These are phyloP conservation scores for Pseudomicrostroma phylloplanum DNA, from an alignment of 1,284 basidiomycete species.

Conservation along the genomic window DNA sequence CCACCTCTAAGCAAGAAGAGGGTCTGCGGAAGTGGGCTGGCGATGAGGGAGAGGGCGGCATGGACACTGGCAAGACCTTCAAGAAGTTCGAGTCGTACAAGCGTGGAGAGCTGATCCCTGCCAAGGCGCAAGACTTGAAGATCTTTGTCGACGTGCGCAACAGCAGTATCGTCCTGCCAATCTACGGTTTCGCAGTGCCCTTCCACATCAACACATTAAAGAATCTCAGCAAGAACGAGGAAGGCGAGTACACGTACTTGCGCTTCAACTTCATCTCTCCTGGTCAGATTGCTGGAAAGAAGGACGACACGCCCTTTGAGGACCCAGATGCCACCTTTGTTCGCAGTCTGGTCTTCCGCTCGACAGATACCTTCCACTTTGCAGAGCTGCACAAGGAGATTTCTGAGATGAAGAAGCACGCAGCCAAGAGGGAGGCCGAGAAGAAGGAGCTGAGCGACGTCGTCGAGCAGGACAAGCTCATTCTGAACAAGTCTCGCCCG, in stretches of 20 bases:
- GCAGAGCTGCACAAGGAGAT: constrained; percentile 84
- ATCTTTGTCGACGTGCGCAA: constrained; percentile 86
- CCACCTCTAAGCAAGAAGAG: constrained; percentile 69
- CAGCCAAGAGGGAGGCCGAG: constrained; percentile 93
- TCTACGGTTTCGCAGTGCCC: constrained; percentile 90
- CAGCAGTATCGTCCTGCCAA: constrained; percentile 81
- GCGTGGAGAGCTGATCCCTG: constrained; percentile 80
- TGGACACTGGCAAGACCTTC: constrained; percentile 65
- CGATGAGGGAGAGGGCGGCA: constrained; percentile 51
- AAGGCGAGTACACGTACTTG: constrained; percentile 87
- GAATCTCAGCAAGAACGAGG: constrained; percentile 94
- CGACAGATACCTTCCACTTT: constrained; percentile 80
- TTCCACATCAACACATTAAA: constrained; percentile 99
- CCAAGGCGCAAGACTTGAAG: constrained; percentile 55
- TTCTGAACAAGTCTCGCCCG: constrained; percentile 37
- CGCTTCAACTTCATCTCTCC: constrained; percentile 98
- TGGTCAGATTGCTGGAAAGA: constrained; percentile 93
- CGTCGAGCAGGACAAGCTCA: constrained; percentile 75
- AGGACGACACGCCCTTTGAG: constrained; percentile 99
- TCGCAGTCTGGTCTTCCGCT: constrained; percentile 88
- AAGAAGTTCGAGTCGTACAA: constrained; percentile 96
- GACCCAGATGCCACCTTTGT: constrained; percentile 95
- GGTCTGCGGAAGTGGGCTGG: constrained; percentile 78
- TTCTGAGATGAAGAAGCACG: constrained; percentile 89
- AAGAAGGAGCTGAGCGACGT: constrained; percentile 98